Base-by-base conservation (phyloP, 345 rosid species). In the Eutrema heterophyllum region DNA sequence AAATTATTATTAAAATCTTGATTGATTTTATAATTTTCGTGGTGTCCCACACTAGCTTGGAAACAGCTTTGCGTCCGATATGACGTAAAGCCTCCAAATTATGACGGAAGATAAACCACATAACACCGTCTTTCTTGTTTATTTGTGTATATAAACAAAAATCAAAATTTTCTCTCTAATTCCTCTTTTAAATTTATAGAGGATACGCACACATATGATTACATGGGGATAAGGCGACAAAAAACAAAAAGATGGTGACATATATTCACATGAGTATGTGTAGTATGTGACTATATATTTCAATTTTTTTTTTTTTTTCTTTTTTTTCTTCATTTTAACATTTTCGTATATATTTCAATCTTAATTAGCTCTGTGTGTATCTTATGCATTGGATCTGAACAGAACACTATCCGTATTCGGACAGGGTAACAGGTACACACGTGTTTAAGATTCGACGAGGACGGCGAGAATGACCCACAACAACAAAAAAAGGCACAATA, bases 31-130 rank as follows among this genome's bases (percentile, higher is more conserved):
- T 21, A 43, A 10, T 5, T 3, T 39, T 4, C 40, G 45, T n/a
- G 55, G 16, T 59, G 56, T 41, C 74, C 70, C 57, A 68, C 56
- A 52, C 30, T 68, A 36, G 48, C 68, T 60, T 68, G 69, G 39
- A 66, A 48, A 68, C 74, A 68, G 74, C 69, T 75, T 68, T 75
- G 69, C 15, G 39, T 60, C 53, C 15, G 55, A 60, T 48, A 68
- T 60, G 73, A 74, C 78, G 79, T 75, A 67, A 67, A 59, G 53
- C 73, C 61, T 75, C 62, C 35, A 12, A 65, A 46, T 36, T 48
- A 48, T 74, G 60, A 66, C 67, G 69, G 45, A 9, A 66, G 50
- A 66, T 21, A 12, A 5, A 33, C 21, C n/a, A 16, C 21, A 11
- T 24, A 30, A 32, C 70, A 72, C 76, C 76, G 76, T 72, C 62